Conservation (phyloP, 148 eudicot species). For the Talinum fruticosum region DNA sequence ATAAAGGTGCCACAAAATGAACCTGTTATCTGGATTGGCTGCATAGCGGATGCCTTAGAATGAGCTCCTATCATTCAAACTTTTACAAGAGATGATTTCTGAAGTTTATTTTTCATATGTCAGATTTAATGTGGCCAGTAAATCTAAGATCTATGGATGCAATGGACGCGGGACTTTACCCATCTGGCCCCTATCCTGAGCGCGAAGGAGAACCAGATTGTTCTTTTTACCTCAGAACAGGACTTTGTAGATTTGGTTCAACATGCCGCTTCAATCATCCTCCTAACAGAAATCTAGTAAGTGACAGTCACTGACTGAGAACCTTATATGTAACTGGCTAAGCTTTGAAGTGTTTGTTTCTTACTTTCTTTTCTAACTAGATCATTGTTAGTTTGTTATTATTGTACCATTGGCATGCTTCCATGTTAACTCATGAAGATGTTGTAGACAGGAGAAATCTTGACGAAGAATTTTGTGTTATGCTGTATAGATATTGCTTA, state of each 20-base stretch:
- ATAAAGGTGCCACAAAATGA: too few species aligned
- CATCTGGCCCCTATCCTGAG: conserved; percentile 75
- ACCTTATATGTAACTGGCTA: conserved; percentile 6
- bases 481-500: conserved; percentile 2
- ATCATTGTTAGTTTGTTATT: conserved; percentile 12
- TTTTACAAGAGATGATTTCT: neutral
- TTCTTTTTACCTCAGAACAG: conserved; percentile 92
- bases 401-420: conserved; percentile 4
- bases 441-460: conserved; percentile 18
- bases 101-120: conserved; percentile 4
- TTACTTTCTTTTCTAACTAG: conserved; percentile 14
- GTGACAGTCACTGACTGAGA: conserved; percentile 12
- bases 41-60: neutral
- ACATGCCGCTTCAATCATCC: conserved; percentile 96
- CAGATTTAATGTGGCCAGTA: conserved; percentile 78
- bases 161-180: conserved; percentile 73
- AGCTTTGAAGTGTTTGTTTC: conserved; percentile 18
- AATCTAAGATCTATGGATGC: conserved; percentile 58
- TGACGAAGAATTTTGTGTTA: conserved; percentile 19
- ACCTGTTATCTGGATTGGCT: too few species aligned
- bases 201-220: conserved; percentile 97
- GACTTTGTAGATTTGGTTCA: conserved; percentile 87
- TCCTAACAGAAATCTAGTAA: conserved; percentile 85
- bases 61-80: neutral
- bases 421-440: conserved; percentile 14